phyloP scores from a whole-genome alignment of 345 rosid species.

The Chamaenerion angustifolium region DNA sequence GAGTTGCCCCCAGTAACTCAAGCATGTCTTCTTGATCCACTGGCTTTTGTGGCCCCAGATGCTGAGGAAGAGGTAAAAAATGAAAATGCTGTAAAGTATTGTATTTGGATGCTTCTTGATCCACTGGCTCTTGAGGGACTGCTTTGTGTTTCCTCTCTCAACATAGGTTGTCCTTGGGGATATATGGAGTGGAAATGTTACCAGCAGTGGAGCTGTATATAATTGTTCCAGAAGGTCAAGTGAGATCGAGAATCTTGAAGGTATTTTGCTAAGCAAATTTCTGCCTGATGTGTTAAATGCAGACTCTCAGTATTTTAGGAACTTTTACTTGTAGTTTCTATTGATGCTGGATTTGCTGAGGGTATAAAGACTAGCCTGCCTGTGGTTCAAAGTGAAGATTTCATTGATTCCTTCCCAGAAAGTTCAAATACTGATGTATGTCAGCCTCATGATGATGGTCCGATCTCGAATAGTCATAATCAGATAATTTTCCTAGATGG shows the following conservation, averaged over 20 bases:
- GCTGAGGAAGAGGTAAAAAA: constrained; percentile 57
- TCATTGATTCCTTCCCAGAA: constrained; percentile 14
- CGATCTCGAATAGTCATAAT: constrained; percentile 11
- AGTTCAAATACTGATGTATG: constrained; percentile 8
- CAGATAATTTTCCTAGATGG: constrained; percentile 9
- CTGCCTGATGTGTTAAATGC: background rate
- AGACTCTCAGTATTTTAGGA: background rate
- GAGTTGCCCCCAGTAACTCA: constrained; percentile 31
- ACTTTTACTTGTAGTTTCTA: constrained; percentile 16
- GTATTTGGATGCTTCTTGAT: background rate
- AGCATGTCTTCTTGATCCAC: constrained; percentile 26
- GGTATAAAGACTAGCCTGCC: constrained; percentile 23
- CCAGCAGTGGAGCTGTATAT: constrained; percentile 38
- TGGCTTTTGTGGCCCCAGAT: constrained; percentile 67
- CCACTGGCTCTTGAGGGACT: background rate
- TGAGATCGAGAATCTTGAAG: constrained; percentile 23
- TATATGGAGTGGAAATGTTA: constrained; percentile 59
- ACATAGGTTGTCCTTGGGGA: constrained; percentile 40
- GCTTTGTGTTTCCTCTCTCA: constrained; percentile 1
- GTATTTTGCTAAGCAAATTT: constrained; percentile 15
- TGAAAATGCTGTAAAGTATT: background rate
- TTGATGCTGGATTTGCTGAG: constrained; percentile 23
- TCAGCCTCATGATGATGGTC: constrained; percentile 10
- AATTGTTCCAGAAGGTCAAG: constrained; percentile 28
- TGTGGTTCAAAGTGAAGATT: constrained; percentile 14